phyloP scores from a whole-genome alignment of 2,329 filamentous ascomycete species.

The Phaeophleospora eucalypticola region DNA sequence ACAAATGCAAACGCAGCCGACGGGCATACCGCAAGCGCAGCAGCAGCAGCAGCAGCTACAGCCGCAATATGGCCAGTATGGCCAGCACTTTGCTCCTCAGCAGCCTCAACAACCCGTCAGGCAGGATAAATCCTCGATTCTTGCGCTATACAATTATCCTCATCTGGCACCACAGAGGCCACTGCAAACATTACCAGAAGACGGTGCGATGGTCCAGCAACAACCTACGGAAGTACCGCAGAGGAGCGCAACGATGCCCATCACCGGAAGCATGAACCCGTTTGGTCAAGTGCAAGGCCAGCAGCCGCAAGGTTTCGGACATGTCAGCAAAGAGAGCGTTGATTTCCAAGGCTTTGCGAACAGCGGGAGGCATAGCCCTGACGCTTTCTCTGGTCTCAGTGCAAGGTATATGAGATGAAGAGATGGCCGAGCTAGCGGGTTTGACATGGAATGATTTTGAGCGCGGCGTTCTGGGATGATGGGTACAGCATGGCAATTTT shows the following conservation, averaged over 20 bases:
- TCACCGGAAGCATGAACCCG: slow-evolving; percentile 28
- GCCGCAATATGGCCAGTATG: slow-evolving; percentile 14
- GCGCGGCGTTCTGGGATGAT: neutral
- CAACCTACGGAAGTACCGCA: slow-evolving; percentile 25
- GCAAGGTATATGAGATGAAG: slow-evolving; percentile 43
- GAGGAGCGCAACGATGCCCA: slow-evolving; percentile 38
- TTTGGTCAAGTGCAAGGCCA: slow-evolving; percentile 21
- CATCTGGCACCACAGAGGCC: slow-evolving; percentile 47
- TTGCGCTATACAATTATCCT: slow-evolving; percentile 68
- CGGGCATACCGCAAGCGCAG: slow-evolving; percentile 32
- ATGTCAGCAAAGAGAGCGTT: slow-evolving; percentile 68
- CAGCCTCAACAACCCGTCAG: slow-evolving; percentile 41
- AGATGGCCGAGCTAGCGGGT: slow-evolving; percentile 4
- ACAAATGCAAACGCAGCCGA: slow-evolving; percentile 18
- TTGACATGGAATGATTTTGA: too few species aligned
- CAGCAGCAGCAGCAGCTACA: slow-evolving; percentile 36
- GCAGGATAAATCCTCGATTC: slow-evolving; percentile 68
- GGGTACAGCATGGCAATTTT: too few species aligned
- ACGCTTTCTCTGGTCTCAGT: slow-evolving; percentile 74
- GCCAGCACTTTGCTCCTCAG: slow-evolving; percentile 23
- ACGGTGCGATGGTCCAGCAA: slow-evolving; percentile 27
- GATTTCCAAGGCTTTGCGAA: slow-evolving; percentile 58
- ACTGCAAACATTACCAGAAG: slow-evolving; percentile 34
- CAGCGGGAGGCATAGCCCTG: slow-evolving; percentile 68
- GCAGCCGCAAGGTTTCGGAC: slow-evolving; percentile 33